Conservation (phyloP, 192 early-diverging fungal genomes). For the Coemansia sp. region DNA sequence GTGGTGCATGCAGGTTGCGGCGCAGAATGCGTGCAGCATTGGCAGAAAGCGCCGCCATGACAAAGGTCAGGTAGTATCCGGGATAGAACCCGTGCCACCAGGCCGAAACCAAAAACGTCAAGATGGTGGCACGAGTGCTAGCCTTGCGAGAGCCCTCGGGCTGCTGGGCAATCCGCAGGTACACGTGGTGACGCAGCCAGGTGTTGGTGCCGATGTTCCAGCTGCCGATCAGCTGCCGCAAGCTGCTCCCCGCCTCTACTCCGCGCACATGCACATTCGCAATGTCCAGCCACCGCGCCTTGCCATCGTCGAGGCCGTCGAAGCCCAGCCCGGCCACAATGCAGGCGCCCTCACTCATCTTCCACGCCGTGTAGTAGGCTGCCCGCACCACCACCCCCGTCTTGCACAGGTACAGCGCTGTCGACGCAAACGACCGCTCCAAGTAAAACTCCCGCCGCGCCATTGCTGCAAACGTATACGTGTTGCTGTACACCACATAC, state of each 20-base stretch:
- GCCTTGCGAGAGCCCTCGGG: slow-evolving; percentile 18
- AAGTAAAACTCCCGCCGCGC: slow-evolving; percentile 16
- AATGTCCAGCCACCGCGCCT: slow-evolving; percentile 65
- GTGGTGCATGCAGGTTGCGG: slow-evolving; percentile 48
- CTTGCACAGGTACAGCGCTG: slow-evolving; percentile 21
- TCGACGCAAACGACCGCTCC: slow-evolving; percentile 8
- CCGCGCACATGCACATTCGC: slow-evolving; percentile 73
- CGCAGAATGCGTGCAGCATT: slow-evolving; percentile 60
- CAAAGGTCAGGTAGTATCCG: slow-evolving; percentile 77
- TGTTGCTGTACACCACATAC: slow-evolving; percentile 22
- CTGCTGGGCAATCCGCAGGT: slow-evolving; percentile 59
- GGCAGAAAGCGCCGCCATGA: slow-evolving; percentile 59
- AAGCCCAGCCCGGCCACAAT: slow-evolving; percentile 80
- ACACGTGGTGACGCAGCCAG: slow-evolving; percentile 88
- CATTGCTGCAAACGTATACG: slow-evolving; percentile 17
- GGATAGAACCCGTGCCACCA: slow-evolving; percentile 97
- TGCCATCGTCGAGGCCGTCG: slow-evolving; percentile 64
- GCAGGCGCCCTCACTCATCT: slow-evolving; percentile 83
- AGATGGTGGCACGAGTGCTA: slow-evolving; percentile 59
- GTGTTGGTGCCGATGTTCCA: slow-evolving; percentile 92
- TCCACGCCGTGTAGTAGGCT: slow-evolving; percentile 88
- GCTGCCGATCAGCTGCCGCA: slow-evolving; percentile 69
- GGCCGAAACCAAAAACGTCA: slow-evolving; percentile 80
- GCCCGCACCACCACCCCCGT: slow-evolving; percentile 30
- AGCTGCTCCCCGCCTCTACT: slow-evolving; percentile 75